Evolutionary conservation across 345 rosid genomes (phyloP).

Genomic region (Lepidium aucheri): DNA sequence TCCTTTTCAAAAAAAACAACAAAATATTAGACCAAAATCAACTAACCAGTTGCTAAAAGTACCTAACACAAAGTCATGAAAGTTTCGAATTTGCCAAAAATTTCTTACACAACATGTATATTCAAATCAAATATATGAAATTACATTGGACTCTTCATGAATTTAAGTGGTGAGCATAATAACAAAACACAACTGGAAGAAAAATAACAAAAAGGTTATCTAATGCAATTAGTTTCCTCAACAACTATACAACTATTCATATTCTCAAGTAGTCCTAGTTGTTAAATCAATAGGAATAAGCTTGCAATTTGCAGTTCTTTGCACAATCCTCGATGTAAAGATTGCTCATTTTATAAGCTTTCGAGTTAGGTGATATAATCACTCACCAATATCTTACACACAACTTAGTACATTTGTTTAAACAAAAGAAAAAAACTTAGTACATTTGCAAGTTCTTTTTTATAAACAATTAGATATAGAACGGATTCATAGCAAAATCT

Average conservation of each 20-base stretch:
- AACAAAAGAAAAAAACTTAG: too few relatives aligned
- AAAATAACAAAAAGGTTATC: conserved; percentile 19
- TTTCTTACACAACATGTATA: conserved; percentile 14
- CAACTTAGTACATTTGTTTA: background rate
- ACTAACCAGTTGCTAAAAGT: conserved; percentile 14
- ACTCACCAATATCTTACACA: background rate
- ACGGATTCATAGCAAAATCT: too few relatives aligned
- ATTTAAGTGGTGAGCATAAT: conserved; percentile 25
- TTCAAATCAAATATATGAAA: conserved; percentile 16
- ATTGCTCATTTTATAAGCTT: conserved; percentile 9
- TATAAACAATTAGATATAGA: too few relatives aligned
- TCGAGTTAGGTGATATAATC: conserved; percentile 14
- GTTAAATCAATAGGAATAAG: conserved; percentile 16
- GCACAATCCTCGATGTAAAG: conserved; percentile 13
- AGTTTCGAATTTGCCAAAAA: background rate
- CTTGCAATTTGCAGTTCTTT: conserved; percentile 7
- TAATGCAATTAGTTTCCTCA: conserved; percentile 23
- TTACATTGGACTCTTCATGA: conserved; percentile 2
- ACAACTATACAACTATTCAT: conserved; percentile 25
- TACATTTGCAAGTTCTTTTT: too few relatives aligned
- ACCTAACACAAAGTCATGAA: conserved; percentile 5
- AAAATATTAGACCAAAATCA: conserved; percentile 2
- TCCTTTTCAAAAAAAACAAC: conserved; percentile 10
- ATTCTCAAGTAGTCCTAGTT: conserved; percentile 23
- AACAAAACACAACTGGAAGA: conserved; percentile 19